A percentile compares a stretch with the other conserved stretches of the same genome.
phyloP scores from a whole-genome alignment of 2,329 filamentous ascomycete genomes.

The Monilinia fructicola region DNA sequence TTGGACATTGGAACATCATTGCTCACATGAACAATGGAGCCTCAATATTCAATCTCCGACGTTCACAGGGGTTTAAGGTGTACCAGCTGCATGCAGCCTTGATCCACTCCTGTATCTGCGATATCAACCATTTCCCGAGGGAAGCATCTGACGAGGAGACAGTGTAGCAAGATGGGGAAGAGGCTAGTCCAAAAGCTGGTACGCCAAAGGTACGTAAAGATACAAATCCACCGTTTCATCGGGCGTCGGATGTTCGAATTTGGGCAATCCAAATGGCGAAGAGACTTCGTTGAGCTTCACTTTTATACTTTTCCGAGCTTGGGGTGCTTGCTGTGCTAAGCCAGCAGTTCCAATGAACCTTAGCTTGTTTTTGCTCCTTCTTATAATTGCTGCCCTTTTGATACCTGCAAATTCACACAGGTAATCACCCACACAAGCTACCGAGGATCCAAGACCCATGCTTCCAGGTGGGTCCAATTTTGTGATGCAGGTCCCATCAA shows the following conservation, averaged over 20 bases:
- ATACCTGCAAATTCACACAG: background rate
- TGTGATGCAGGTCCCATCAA: background rate
- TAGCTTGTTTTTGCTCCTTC: background rate
- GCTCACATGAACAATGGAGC: background rate
- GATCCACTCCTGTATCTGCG: background rate
- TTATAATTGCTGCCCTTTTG: background rate
- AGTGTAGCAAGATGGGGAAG: background rate
- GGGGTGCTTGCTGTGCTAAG: background rate
- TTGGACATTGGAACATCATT: background rate
- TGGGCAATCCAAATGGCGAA: background rate
- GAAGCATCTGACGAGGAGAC: rapidly evolving
- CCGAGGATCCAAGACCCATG: background rate
- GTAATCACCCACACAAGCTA: conserved; percentile 1
- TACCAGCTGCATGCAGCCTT: background rate
- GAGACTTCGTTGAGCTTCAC: background rate
- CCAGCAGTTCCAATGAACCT: conserved; percentile 15
- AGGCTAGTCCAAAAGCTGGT: conserved; percentile 11
- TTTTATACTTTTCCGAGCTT: background rate
- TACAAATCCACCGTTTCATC: background rate
- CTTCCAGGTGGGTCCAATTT: background rate
- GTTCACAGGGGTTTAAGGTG: background rate
- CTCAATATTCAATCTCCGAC: background rate
- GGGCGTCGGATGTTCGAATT: background rate
- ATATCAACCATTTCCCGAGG: background rate
- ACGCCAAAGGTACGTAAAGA: conserved; percentile 1